Conservation (phyloP, 2,329 filamentous ascomycete genomes). For the Cyanodermella asteris region DNA sequence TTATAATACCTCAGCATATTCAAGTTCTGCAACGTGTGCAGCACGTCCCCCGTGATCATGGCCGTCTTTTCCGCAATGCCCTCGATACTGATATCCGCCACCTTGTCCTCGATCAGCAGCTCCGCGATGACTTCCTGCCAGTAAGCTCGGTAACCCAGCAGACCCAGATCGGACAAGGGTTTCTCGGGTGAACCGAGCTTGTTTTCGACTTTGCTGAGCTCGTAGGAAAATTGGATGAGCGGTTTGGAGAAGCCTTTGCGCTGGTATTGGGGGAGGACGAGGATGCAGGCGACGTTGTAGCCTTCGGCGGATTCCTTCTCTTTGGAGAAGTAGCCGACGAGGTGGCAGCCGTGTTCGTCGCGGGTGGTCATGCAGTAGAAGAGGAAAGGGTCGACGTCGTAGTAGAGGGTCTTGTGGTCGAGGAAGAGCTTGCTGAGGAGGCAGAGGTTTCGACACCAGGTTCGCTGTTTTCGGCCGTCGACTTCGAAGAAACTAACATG, state of each 20-base stretch:
- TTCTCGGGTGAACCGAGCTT: slow-evolving; percentile 95
- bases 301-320: slow-evolving; percentile 93
- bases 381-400: slow-evolving; percentile 89
- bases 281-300: slow-evolving; percentile 95
- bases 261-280: slow-evolving; percentile 90
- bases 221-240: slow-evolving; percentile 92
- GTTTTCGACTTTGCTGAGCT: slow-evolving; percentile 82
- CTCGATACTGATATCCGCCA: slow-evolving; percentile 64
- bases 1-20: slow-evolving; percentile 94
- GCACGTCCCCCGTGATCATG: slow-evolving; percentile 95
- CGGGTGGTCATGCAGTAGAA: slow-evolving; percentile 96
- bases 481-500: slow-evolving; percentile 94
- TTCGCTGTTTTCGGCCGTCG: slow-evolving; percentile 84
- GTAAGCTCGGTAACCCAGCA: slow-evolving; percentile 87
- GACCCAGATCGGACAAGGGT: slow-evolving; percentile 76
- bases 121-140: slow-evolving; percentile 94
- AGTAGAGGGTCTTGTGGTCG: slow-evolving; percentile 96
- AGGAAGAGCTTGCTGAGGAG: slow-evolving; percentile 89
- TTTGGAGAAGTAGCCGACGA: slow-evolving; percentile 98
- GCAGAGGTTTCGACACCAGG: slow-evolving; percentile 97
- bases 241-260: slow-evolving; percentile 82
- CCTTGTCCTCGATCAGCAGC: slow-evolving; percentile 51
- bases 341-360: slow-evolving; percentile 77
- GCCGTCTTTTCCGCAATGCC: slow-evolving; percentile 56
- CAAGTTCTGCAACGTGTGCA: slow-evolving; percentile 80